Evolutionary conservation across 345 rosid genomes (phyloP), one percentile per base, ranked within the genome.

Genomic region (Dimocarpus longan): DNA sequence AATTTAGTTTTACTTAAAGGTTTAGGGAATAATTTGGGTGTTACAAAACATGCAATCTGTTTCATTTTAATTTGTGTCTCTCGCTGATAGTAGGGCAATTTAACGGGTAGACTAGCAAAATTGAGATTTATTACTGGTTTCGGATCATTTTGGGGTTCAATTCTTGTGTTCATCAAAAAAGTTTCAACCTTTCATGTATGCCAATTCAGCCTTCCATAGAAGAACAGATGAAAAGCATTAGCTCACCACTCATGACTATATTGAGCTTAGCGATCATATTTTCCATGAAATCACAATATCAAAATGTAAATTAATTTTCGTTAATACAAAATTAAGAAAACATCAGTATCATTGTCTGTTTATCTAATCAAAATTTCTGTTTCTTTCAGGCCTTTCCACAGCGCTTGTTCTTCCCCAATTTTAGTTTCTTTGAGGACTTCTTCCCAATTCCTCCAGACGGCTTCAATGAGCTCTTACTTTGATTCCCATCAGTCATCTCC

Each of bases 391-490:
- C 95, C 85, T 89, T 92, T 43, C 92, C 89, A 0, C 81, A 85
- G 32, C 89, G 91, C 82, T 91, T 93, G 84, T 80, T 86, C 78
- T 80, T 88, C 60, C 87, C 91, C 70, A 92, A 28, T 86, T 92
- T 93, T 40, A 92, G 83, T 71, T 91, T 92, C 88, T 77, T 90
- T 87, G 87, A 88, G 32, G 87, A 84, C 82, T 94, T 93, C 95
- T 84, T 92, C 77, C 89, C 88, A 13, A 86, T 66, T 65, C 83
- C 80, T 24, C 96, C 93, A 2, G 78, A 78, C 21, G 97, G 92
- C 87, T 90, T 93, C 80, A 91, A 78, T 3, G 84, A 82, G 71
- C 46, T 72, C 83, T 82, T 86, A 59, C 46, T 86, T 66, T 84
- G 81, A 80, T 75, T 82, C 62, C 66, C 91, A 68, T 81, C 94